Evolutionary conservation across 1,139 yeast species (phyloP).

Genomic region (Arxiozyma slooffiae): DNA sequence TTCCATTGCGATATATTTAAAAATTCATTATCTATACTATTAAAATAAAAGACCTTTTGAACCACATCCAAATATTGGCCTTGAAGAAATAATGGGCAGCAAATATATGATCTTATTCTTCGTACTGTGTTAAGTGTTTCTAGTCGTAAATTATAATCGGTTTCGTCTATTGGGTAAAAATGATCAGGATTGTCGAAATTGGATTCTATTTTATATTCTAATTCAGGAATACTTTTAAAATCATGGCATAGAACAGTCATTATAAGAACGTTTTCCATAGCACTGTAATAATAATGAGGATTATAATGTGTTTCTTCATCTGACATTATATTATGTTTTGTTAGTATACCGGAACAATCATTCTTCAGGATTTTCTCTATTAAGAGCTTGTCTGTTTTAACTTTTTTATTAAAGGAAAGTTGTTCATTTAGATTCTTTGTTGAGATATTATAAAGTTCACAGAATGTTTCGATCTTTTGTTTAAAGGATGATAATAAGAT

Average conservation of each 20-base stretch:
- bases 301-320: neutral
- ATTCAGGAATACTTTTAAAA: constrained; percentile 18
- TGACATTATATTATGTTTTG: neutral
- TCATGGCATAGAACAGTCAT: constrained; percentile 15
- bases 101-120: constrained; percentile 15
- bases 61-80: constrained; percentile 21
- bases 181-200: neutral
- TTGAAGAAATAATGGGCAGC: constrained; percentile 16
- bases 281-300: constrained; percentile 8
- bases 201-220: constrained; percentile 15
- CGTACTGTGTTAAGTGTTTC: constrained; percentile 13
- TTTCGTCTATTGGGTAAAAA: neutral
- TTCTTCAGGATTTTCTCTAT: neutral
- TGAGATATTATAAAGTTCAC: neutral
- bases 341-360: neutral
- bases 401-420: neutral
- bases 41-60: constrained; percentile 15
- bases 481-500: neutral
- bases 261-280: constrained; percentile 14
- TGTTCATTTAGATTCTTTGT: neutral
- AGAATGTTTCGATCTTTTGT: neutral
- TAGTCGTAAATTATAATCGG: neutral
- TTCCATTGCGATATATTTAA: constrained; percentile 6
- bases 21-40: constrained; percentile 13
- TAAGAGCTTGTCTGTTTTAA: neutral